These are phyloP conservation scores for Botrytis byssoidea DNA, from an alignment of 2,329 filamentous ascomycete genomes.

Conservation along the genomic window DNA sequence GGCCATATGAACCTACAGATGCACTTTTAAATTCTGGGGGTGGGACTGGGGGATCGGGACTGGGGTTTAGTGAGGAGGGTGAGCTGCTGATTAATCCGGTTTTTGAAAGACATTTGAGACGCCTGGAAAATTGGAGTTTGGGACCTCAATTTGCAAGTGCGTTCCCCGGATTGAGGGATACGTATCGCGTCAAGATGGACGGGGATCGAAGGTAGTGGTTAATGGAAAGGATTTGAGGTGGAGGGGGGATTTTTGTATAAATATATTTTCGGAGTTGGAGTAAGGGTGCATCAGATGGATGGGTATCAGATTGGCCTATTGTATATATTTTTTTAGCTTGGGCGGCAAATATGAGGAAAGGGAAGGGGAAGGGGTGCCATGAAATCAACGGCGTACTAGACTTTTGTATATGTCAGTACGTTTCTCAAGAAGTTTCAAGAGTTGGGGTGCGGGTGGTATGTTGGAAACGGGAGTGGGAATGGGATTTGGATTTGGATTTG, in stretches of 20 bases:
- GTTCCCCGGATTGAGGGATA: slow-evolving; percentile 57
- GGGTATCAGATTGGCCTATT: neutral
- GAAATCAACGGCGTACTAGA: neutral
- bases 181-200: slow-evolving; percentile 39
- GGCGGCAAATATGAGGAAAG: neutral
- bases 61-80: slow-evolving; percentile 46
- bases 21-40: slow-evolving; percentile 59
- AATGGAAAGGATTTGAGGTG: neutral
- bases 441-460: neutral
- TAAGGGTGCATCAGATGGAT: neutral
- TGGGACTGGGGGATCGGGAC: slow-evolving; percentile 56
- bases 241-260: neutral
- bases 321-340: neutral
- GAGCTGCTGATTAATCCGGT: slow-evolving; percentile 79
- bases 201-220: slow-evolving; percentile 28
- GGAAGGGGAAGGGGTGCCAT: too few relatives aligned
- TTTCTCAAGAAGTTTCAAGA: neutral
- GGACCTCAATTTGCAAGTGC: slow-evolving; percentile 65
- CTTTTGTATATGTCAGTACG: neutral
- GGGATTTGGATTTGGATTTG: neutral
- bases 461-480: neutral
- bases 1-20: slow-evolving; percentile 76
- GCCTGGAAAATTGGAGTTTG: slow-evolving; percentile 78
- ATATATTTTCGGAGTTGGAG: neutral
- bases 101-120: slow-evolving; percentile 75